A percentile compares a stretch with the other conserved stretches of the same genome.
These are phyloP conservation scores for Leishmania lainsoni DNA, from an alignment of 208 protist species.

Conservation along the genomic window DNA sequence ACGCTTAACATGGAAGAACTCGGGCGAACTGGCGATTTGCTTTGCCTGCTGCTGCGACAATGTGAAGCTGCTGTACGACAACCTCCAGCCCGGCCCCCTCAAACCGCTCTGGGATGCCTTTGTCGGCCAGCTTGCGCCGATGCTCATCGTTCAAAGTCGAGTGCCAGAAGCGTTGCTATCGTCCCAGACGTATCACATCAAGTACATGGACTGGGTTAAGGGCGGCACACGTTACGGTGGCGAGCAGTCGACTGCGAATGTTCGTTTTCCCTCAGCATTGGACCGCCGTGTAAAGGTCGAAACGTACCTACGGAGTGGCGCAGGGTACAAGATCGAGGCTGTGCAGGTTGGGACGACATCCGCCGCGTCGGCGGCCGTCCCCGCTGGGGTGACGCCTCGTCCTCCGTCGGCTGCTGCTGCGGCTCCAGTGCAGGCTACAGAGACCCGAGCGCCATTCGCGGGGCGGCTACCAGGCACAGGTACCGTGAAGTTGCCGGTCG, in stretches of 20 bases:
- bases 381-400: conserved; percentile 8
- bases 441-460: conserved; percentile 20
- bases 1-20: conserved; percentile 87
- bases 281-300: conserved; percentile 82
- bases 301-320: conserved; percentile 62
- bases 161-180: conserved; percentile 58
- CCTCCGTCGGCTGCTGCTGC: not conserved
- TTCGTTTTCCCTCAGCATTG: conserved; percentile 79
- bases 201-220: conserved; percentile 89
- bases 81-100: conserved; percentile 45
- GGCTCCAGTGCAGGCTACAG: conserved; percentile 15
- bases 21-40: conserved; percentile 79
- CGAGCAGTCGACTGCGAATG: conserved; percentile 63
- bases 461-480: conserved; percentile 21
- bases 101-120: conserved; percentile 70
- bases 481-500: conserved; percentile 21
- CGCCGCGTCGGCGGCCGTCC: conserved; percentile 4
- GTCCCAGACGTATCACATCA: conserved; percentile 76
- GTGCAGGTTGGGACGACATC: conserved; percentile 39
- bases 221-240: conserved; percentile 85
- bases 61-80: conserved; percentile 80
- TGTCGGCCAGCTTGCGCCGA: conserved; percentile 57
- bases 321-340: conserved; percentile 58
- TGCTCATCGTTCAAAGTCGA: conserved; percentile 70
- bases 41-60: conserved; percentile 89